Percentiles rank a stretch among this genome's conserved stretches.
Conservation (phyloP, 805 yeast genomes). For the Lipomyces yamadae region DNA sequence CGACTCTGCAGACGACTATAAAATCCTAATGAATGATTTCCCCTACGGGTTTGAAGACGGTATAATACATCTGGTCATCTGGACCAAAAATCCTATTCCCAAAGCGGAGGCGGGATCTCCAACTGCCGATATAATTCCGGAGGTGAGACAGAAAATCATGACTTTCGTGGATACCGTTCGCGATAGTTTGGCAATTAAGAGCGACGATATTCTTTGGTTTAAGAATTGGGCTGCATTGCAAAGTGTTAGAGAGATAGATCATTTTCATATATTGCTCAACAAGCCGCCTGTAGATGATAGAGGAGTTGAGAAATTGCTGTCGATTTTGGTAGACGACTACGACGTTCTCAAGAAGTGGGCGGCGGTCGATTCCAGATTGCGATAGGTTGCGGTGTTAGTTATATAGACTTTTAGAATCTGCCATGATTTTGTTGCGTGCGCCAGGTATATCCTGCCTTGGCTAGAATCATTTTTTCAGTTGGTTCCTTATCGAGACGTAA, state of each 20-base stretch:
- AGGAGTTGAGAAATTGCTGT: constrained; percentile 18
- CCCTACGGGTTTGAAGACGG: constrained; percentile 58
- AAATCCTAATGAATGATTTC: constrained; percentile 58
- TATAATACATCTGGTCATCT: constrained; percentile 59
- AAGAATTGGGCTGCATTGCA: constrained; percentile 62
- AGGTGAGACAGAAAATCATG: constrained; percentile 49
- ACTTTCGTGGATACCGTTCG: constrained; percentile 50
- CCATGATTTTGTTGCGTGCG: neutral
- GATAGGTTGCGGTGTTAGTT: neutral
- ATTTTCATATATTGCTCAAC: constrained; percentile 57
- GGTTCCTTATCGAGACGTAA: no score
- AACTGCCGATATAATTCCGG: constrained; percentile 44
- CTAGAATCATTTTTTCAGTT: neutral
- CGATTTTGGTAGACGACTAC: constrained; percentile 21
- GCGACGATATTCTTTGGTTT: constrained; percentile 57
- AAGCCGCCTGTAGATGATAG: constrained; percentile 37
- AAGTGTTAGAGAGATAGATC: constrained; percentile 60
- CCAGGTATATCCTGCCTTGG: neutral
- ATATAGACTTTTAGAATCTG: neutral
- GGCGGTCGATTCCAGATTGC: constrained; percentile 18
- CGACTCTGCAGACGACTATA: constrained; percentile 41
- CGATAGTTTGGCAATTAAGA: constrained; percentile 46
- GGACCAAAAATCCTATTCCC: constrained; percentile 57
- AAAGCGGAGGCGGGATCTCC: constrained; percentile 50
- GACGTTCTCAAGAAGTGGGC: constrained; percentile 25